phyloP scores from a whole-genome alignment of 2,329 filamentous ascomycete species.

The Fusarium sacchari region DNA sequence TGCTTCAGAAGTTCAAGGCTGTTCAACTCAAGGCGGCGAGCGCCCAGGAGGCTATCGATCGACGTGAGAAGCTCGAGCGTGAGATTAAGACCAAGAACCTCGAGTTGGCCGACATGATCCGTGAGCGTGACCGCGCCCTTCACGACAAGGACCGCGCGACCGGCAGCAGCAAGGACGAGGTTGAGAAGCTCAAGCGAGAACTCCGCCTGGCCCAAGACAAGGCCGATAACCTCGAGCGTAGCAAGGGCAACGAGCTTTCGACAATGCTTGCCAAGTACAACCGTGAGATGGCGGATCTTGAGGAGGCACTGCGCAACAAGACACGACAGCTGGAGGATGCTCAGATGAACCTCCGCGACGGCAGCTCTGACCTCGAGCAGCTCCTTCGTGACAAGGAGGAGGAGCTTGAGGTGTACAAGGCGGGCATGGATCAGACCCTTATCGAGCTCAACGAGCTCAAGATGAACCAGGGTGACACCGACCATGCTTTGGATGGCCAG shows the following conservation, averaged over 20 bases:
- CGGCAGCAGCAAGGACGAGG: slow-evolving; percentile 89
- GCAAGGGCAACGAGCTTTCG: slow-evolving; percentile 94
- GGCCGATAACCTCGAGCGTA: slow-evolving; percentile 89
- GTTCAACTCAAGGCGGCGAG: slow-evolving; percentile 97
- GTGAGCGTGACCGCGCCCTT: slow-evolving; percentile 90
- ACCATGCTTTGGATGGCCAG: slow-evolving; percentile 85
- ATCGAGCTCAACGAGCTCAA: slow-evolving; percentile 91
- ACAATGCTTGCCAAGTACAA: slow-evolving; percentile 96
- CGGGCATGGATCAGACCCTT: slow-evolving; percentile 95
- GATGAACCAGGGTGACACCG: slow-evolving; percentile 77
- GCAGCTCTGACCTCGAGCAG: slow-evolving; percentile 85
- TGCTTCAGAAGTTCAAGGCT: slow-evolving; percentile 94
- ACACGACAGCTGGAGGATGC: slow-evolving; percentile 86
- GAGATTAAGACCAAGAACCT: slow-evolving; percentile 99
- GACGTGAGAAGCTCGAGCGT: slow-evolving; percentile 91
- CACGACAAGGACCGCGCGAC: slow-evolving; percentile 91
- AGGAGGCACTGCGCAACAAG: slow-evolving; percentile 91
- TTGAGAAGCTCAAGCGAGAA: slow-evolving; percentile 95
- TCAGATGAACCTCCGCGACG: slow-evolving; percentile 79
- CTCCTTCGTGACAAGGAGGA: slow-evolving; percentile 94
- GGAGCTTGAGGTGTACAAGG: slow-evolving; percentile 97
- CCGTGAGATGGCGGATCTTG: slow-evolving; percentile 94
- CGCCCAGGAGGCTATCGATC: slow-evolving; percentile 95
- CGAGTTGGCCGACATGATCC: slow-evolving; percentile 98
- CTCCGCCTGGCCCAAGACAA: slow-evolving; percentile 90